Conservation (phyloP, 257 asterid genomes). For the Ophiorrhiza pumila region DNA sequence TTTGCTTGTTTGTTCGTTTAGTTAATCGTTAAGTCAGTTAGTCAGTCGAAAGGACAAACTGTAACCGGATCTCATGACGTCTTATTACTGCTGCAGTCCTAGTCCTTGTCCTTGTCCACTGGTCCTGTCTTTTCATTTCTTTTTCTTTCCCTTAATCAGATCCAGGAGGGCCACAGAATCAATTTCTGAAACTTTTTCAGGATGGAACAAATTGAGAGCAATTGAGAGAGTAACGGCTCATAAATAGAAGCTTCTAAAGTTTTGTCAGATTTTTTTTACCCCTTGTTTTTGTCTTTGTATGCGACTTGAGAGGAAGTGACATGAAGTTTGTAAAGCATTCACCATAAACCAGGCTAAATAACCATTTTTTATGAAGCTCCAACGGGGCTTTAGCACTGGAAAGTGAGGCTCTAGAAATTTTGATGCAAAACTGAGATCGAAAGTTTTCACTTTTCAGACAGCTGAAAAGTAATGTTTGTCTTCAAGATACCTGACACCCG, state of each 20-base stretch:
- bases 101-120: slow-evolving; percentile 16
- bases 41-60: background rate
- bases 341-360: background rate
- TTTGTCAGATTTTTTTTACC: background rate
- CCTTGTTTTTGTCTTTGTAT: too few species aligned
- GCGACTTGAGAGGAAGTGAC: background rate
- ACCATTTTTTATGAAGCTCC: background rate
- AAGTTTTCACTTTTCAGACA: background rate
- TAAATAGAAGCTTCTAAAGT: slow-evolving; percentile 25
- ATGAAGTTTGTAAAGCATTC: background rate
- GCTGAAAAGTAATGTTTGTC: background rate
- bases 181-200: slow-evolving; percentile 21
- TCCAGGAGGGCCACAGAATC: slow-evolving; percentile 26
- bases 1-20: background rate
- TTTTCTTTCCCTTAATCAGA: background rate
- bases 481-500: slow-evolving; percentile 1
- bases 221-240: slow-evolving; percentile 10
- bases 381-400: background rate
- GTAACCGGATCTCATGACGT: slow-evolving; percentile 19
- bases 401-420: background rate
- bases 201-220: slow-evolving; percentile 6
- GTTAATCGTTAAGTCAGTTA: background rate
- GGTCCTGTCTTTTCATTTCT: slow-evolving; percentile 15
- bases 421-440: background rate
- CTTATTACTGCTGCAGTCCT: slow-evolving; percentile 16